These are phyloP conservation scores for Dendrobium catenatum DNA, from an alignment of 106 monocot species.

Conservation along the genomic window DNA sequence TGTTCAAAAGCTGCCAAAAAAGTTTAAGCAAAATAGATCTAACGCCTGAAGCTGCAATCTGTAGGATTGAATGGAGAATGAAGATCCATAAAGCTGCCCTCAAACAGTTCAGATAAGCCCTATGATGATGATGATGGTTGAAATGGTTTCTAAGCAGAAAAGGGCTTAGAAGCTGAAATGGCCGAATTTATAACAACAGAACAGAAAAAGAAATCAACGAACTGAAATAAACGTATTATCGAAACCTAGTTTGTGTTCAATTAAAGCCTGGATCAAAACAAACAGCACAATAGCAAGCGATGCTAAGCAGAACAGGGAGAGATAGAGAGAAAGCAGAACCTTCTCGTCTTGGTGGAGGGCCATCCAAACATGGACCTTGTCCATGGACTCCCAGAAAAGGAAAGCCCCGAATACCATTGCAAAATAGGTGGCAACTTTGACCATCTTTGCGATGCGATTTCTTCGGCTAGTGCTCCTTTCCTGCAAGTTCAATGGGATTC, in stretches of 20 bases:
- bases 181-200: not conserved
- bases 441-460: slow-evolving; percentile 42
- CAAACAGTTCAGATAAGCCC: not conserved
- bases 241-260: not conserved
- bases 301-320: not conserved
- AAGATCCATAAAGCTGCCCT: not conserved
- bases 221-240: not conserved
- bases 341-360: slow-evolving; percentile 97
- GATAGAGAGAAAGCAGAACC: slow-evolving; percentile 20
- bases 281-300: not conserved
- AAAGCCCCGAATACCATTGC: slow-evolving; percentile 88
- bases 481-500: not conserved
- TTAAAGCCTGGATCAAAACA: not conserved
- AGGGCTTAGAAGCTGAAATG: not conserved
- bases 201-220: not conserved
- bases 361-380: slow-evolving; percentile 87
- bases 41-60: not conserved
- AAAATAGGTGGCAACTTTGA: slow-evolving; percentile 74
- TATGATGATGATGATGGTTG: not conserved
- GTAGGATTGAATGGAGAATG: not conserved
- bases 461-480: not conserved
- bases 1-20: not conserved
- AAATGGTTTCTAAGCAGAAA: not conserved
- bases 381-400: slow-evolving; percentile 96
- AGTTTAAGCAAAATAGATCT: not conserved